Conservation (phyloP, 23 red algal genomes). For the Pyropia haitanensis region DNA sequence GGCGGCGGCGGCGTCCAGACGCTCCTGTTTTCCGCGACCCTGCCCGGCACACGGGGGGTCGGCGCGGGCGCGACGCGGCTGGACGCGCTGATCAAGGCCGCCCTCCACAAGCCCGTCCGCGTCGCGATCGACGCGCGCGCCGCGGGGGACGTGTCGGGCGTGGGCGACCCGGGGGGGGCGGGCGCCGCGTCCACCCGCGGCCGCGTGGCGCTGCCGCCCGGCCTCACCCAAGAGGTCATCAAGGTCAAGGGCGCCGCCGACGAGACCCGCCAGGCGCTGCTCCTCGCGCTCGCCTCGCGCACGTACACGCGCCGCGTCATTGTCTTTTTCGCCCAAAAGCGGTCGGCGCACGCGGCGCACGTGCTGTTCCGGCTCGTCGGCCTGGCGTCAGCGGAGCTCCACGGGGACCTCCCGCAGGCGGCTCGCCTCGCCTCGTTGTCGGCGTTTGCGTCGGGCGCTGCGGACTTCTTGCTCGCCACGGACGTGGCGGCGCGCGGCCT, state of each 20-base stretch:
- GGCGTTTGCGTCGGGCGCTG: constrained; percentile 42
- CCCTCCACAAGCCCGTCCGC: constrained; percentile 50
- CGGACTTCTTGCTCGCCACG: constrained; percentile 90
- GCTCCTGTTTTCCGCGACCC: constrained; percentile 68
- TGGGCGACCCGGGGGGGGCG: not conserved
- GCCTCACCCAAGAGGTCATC: constrained; percentile 45
- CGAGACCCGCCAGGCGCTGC: constrained; percentile 34
- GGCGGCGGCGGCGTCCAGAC: constrained; percentile 23
- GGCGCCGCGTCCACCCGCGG: not conserved
- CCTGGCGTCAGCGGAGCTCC: constrained; percentile 60
- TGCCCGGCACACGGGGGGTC: constrained; percentile 6
- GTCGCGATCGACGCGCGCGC: constrained; percentile 70
- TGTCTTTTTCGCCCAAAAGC: constrained; percentile 87
- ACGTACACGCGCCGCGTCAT: constrained; percentile 60
- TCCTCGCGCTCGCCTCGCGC: constrained; percentile 59
- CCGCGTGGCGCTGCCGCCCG: not conserved
- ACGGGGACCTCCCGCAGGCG: constrained; percentile 79
- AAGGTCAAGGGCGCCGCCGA: constrained; percentile 32
- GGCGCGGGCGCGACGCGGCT: constrained; percentile 16
- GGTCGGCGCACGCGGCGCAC: constrained; percentile 61
- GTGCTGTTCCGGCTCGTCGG: constrained; percentile 79
- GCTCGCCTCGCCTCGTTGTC: constrained; percentile 68
- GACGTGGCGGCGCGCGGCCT: constrained; percentile 91
- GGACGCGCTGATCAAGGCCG: constrained; percentile 53
- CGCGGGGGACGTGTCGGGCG: constrained; percentile 40